Conservation (phyloP, 2,329 filamentous ascomycete species). For the Aspergillus sp. region DNA sequence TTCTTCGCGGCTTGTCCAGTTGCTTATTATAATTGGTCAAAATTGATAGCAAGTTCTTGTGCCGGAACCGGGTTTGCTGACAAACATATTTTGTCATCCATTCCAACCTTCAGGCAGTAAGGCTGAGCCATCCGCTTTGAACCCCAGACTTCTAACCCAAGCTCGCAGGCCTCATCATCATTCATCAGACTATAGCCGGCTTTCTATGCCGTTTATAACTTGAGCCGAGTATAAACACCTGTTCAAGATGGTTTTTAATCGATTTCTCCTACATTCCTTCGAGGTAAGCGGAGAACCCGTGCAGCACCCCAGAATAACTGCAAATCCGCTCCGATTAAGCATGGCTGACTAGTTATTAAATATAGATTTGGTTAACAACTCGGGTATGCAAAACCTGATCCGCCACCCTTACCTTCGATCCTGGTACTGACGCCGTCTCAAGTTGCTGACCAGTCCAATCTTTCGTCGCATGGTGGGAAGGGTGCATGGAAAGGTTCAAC, state of each 20-base stretch:
- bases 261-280: background rate
- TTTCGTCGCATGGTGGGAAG: conserved; percentile 46
- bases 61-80: background rate
- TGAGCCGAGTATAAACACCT: background rate
- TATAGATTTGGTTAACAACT: conserved; percentile 37
- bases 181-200: background rate
- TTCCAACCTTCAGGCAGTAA: no score
- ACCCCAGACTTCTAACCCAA: background rate
- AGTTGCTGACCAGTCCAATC: conserved; percentile 44
- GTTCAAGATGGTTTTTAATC: background rate
- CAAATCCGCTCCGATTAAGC: background rate
- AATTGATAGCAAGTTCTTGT: background rate
- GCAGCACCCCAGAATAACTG: background rate
- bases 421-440: conserved; percentile 12
- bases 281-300: background rate
- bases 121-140: no score
- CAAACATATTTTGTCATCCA: background rate
- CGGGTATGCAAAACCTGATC: conserved; percentile 30
- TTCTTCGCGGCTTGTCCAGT: background rate
- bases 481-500: conserved; percentile 44
- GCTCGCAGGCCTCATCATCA: background rate
- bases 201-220: background rate
- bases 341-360: conserved; percentile 14
- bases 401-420: background rate
- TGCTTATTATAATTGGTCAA: background rate